A percentile compares a stretch with the other conserved stretches of the same genome.
Conservation (phyloP, 495 filamentous ascomycete genomes). For the Lentithecium fluviatile region DNA sequence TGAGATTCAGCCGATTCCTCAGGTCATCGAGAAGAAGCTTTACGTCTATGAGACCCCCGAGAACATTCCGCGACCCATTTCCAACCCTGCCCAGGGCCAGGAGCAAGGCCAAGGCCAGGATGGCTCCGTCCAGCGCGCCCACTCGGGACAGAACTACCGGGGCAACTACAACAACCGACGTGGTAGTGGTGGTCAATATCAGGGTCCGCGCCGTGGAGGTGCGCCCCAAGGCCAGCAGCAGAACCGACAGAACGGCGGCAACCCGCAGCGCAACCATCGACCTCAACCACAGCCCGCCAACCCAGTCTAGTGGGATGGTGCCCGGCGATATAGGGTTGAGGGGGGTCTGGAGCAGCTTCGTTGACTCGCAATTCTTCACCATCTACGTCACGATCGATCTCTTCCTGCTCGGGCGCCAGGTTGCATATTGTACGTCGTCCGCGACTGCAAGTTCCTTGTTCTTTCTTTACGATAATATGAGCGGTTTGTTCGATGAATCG, state of each 20-base stretch:
- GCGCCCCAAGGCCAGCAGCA: slow-evolving; percentile 17
- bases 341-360: slow-evolving; percentile 33
- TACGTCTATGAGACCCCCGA: slow-evolving; percentile 98
- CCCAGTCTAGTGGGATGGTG: slow-evolving; percentile 18
- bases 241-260: slow-evolving; percentile 32
- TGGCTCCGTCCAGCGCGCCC: slow-evolving; percentile 9
- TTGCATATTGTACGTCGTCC: slow-evolving; percentile 21
- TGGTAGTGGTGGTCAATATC: slow-evolving; percentile 27
- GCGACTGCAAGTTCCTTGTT: slow-evolving; percentile 29
- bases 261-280: slow-evolving; percentile 29
- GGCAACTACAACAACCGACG: slow-evolving; percentile 24
- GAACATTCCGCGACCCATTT: slow-evolving; percentile 78
- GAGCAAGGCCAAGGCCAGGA: slow-evolving; percentile 14
- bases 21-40: slow-evolving; percentile 92
- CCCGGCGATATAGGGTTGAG: slow-evolving; percentile 2
- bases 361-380: slow-evolving; percentile 21
- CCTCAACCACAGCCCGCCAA: slow-evolving; percentile 28
- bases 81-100: slow-evolving; percentile 41
- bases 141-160: slow-evolving; percentile 15
- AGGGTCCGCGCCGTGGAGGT: slow-evolving; percentile 28
- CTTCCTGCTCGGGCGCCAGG: slow-evolving; percentile 30
- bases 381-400: slow-evolving; percentile 34
- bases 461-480: slow-evolving; percentile 28
- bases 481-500: slow-evolving; percentile 30
- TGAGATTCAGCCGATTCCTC: slow-evolving; percentile 93